phyloP scores from a whole-genome alignment of 148 eudicot genomes.

The Spergularia marina region DNA sequence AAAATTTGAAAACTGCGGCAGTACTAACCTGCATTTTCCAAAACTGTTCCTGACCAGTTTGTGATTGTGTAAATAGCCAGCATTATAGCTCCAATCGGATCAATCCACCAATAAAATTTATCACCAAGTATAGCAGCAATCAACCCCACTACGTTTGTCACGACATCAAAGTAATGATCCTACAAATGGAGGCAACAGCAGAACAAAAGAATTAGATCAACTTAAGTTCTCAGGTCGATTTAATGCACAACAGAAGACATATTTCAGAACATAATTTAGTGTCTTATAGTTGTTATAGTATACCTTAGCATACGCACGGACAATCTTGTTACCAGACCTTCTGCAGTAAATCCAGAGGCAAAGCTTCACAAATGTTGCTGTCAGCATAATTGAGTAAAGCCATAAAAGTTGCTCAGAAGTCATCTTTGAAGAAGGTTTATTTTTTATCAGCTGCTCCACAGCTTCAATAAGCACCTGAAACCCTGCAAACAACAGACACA shows the following conservation, averaged over 20 bases:
- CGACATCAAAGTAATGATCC: conserved; percentile 87
- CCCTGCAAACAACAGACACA: conserved; percentile 31
- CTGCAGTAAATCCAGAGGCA: conserved; percentile 66
- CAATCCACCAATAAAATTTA: conserved; percentile 67
- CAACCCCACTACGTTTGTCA: conserved; percentile 68
- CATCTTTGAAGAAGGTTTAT: conserved; percentile 48
- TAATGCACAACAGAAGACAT: background rate
- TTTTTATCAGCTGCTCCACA: conserved; percentile 47
- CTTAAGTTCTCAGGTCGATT: background rate
- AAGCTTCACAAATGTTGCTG: conserved; percentile 57
- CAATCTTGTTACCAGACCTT: conserved; percentile 63
- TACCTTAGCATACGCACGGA: conserved; percentile 81
- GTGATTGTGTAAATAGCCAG: conserved; percentile 63
- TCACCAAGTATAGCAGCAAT: conserved; percentile 74
- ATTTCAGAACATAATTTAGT: background rate
- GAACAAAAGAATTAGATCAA: background rate
- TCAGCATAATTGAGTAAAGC: conserved; percentile 62
- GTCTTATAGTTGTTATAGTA: background rate
- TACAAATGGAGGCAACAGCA: conserved; percentile 18
- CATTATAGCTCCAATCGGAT: conserved; percentile 65
- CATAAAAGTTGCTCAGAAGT: conserved; percentile 43
- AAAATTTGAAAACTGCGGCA: background rate
- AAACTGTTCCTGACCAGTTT: conserved; percentile 73
- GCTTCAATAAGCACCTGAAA: conserved; percentile 71
- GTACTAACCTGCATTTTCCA: conserved; percentile 69